Percentiles rank a stretch among this genome's conserved stretches.
These are phyloP conservation scores for Adansonia gregorii DNA, from an alignment of 441 rosid species.

Conservation along the genomic window DNA sequence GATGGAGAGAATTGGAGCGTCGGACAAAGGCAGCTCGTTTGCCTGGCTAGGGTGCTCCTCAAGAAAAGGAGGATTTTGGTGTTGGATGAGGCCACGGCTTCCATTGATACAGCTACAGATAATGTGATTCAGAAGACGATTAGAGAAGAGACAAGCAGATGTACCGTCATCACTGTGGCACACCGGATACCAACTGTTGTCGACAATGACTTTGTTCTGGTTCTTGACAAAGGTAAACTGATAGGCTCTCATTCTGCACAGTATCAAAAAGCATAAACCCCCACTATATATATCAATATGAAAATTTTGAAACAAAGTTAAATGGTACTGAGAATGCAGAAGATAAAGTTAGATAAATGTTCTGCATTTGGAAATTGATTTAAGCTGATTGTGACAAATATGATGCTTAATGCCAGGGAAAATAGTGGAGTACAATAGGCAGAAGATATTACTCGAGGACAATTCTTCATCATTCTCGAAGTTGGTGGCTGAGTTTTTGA, in stretches of 20 bases:
- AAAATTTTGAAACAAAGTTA: not conserved
- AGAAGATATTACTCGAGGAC: slow-evolving; percentile 45
- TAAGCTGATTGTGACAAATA: not conserved
- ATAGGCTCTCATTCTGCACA: not conserved
- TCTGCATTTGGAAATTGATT: not conserved
- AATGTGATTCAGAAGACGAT: slow-evolving; percentile 60
- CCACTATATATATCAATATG: not conserved
- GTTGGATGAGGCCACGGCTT: slow-evolving; percentile 81
- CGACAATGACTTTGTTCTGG: slow-evolving; percentile 72
- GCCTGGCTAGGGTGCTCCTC: slow-evolving; percentile 51
- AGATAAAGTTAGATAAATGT: not conserved
- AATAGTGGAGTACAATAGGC: slow-evolving; percentile 50
- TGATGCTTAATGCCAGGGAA: slow-evolving; percentile 47
- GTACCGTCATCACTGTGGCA: slow-evolving; percentile 75
- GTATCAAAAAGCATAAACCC: not conserved
- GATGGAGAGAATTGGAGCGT: slow-evolving; percentile 80
- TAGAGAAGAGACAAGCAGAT: slow-evolving; percentile 53
- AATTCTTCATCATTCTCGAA: slow-evolving; percentile 56
- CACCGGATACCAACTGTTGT: slow-evolving; percentile 80
- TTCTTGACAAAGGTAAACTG: slow-evolving; percentile 61
- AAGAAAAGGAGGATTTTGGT: slow-evolving; percentile 60
- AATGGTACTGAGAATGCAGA: not conserved
- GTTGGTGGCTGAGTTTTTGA: slow-evolving; percentile 54
- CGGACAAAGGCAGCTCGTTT: slow-evolving; percentile 74
- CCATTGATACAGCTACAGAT: slow-evolving; percentile 74